A percentile compares a stretch with the other conserved stretches of the same genome.
These are phyloP conservation scores for Wallacemonas sp. DNA, from an alignment of 208 protist species.

Conservation along the genomic window DNA sequence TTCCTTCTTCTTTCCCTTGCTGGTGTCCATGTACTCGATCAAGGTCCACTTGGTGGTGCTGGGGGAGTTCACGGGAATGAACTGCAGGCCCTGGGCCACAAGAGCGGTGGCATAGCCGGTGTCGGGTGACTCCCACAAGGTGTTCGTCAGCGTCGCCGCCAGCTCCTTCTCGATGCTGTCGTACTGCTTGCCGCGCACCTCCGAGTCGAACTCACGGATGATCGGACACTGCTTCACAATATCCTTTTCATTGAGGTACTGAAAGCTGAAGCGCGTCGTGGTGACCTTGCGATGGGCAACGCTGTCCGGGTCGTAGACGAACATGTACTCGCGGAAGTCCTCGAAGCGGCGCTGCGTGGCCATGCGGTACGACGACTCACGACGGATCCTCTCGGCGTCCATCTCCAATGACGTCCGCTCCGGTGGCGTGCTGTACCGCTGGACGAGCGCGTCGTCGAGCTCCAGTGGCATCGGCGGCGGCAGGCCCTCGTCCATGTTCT, in stretches of 20 bases:
- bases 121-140: conserved; percentile 55
- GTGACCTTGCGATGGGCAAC: conserved; percentile 53
- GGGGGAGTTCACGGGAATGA: conserved; percentile 61
- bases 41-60: conserved; percentile 82
- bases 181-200: conserved; percentile 41
- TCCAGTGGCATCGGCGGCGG: conserved; percentile 68
- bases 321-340: conserved; percentile 82
- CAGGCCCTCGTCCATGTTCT: conserved; percentile 73
- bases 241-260: conserved; percentile 64
- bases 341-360: conserved; percentile 75
- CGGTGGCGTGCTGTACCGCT: conserved; percentile 43
- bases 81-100: conserved; percentile 55
- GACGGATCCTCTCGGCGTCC: conserved; percentile 48
- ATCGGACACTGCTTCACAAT: conserved; percentile 67
- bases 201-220: conserved; percentile 65
- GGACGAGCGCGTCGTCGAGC: conserved; percentile 40
- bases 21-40: conserved; percentile 66
- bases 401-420: conserved; percentile 38
- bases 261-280: conserved; percentile 56
- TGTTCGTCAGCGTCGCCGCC: conserved; percentile 27
- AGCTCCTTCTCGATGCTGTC: conserved; percentile 43
- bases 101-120: conserved; percentile 53
- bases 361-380: conserved; percentile 56
- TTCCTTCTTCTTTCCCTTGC: conserved; percentile 26
- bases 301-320: conserved; percentile 71